Base-by-base conservation (phyloP, 768 basidiomycete species). In the Boletus bicolor region DNA sequence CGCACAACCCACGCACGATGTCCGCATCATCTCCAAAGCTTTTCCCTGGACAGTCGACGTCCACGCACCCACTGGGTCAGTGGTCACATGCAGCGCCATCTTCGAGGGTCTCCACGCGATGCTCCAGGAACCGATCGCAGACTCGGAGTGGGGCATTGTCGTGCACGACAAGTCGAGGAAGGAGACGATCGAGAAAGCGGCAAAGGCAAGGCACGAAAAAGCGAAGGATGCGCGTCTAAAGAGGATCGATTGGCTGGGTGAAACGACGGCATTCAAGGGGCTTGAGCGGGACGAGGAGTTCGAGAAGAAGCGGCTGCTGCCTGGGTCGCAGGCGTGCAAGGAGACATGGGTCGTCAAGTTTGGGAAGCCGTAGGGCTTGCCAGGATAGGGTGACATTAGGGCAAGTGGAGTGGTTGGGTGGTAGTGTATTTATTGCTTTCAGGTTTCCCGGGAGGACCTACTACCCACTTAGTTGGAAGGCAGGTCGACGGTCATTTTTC, bases 11-110 rank as follows among this genome's bases (percentile, higher is more conserved):
- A 60, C 67, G 8, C 1, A 56, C 1, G 61, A 70, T 4, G 58
- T 86, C 55, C 81, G 81, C 11, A 73, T 89, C 44, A 73, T 87
- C 56, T 85, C 79, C 15, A 81, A 80, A 51, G 68, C 77, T 4
- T 87, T 87, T 67, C 87, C 86, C 0, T 88, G 87, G 86, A 63
- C 77, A 5, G 77, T 86, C 60, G 80, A 85, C 19, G 79, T 89
- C 56, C 72, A 72, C 21, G 72, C 71, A 17, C 66, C 68, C 0
- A 35, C 58, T 0, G 66, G 68, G 5, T 61, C 71, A 3, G 34
- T 62, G 19, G 55, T 77, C 44, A 83, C 83, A 2, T 83, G 82
- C 56, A 74, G 77, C 46, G 74, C 75, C 19, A 70, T 89, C 5
- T 86, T 86, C 75, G 78, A 81, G 32, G 80, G 76, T 4, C 38